Percentiles rank a stretch among this genome's conserved stretches.
Conservation (phyloP, 768 basidiomycete species). For the Mycena pura region DNA sequence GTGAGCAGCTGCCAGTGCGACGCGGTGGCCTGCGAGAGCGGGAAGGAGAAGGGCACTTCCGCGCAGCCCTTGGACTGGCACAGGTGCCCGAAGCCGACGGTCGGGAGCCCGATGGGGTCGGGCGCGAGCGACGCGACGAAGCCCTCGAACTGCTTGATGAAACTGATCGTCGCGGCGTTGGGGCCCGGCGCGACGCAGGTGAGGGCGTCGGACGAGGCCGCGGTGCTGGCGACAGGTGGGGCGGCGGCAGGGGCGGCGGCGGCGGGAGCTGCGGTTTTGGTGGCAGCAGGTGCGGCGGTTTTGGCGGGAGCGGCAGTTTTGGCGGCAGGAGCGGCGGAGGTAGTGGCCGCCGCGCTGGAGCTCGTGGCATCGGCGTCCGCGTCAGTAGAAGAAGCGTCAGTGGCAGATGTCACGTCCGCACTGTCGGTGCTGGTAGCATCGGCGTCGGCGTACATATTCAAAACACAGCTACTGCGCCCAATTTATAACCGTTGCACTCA, state of each 20-base stretch:
- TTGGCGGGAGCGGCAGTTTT: too few relatives aligned
- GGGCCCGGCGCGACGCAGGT: constrained; percentile 10
- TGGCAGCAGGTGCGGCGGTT: too few relatives aligned
- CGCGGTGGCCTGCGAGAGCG: constrained; percentile 33
- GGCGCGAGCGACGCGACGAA: constrained; percentile 36
- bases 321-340: too few relatives aligned
- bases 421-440: too few relatives aligned
- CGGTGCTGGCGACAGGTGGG: constrained; percentile 1
- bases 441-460: too few relatives aligned
- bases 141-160: constrained; percentile 38
- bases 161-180: constrained; percentile 35
- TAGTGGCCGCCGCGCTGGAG: too few relatives aligned
- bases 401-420: too few relatives aligned
- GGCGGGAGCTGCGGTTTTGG: too few relatives aligned
- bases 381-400: too few relatives aligned
- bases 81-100: constrained; percentile 39
- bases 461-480: too few relatives aligned
- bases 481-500: too few relatives aligned
- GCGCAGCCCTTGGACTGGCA: constrained; percentile 33
- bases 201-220: constrained; percentile 6
- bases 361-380: too few relatives aligned
- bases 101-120: constrained; percentile 39
- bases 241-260: background rate
- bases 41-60: constrained; percentile 32
- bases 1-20: constrained; percentile 36